Base-by-base conservation (phyloP, 2,329 filamentous ascomycete species). In the Escovopsis sp. region DNA sequence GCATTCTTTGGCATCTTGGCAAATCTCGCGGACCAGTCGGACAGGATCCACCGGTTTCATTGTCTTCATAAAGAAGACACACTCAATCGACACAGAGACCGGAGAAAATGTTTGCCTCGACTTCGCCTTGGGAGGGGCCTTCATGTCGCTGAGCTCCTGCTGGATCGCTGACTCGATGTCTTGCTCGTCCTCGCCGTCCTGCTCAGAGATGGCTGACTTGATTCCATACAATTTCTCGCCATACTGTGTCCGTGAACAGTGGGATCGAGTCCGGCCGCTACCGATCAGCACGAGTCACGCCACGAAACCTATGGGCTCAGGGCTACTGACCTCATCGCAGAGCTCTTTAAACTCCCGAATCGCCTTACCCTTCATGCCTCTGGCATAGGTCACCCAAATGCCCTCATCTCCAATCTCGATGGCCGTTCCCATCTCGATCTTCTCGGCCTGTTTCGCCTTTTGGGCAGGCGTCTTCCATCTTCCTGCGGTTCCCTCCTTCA, bases 331-430 rank as follows among this genome's bases (percentile, higher is more conserved):
- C 64, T 81, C 71, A 35, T 79, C 69, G 52, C 85, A 81, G 16
- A 87, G 62, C 44, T 71, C 61, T 43, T 67, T 68, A 47, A 87
- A 68, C 56, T 89, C 84, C 39, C 69, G 65, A 2, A 81, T 71
- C 12, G 82, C 81, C 58, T 78, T 81, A 35, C 67, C 68, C 59
- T 84, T 81, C 64, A 82, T 80, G 48, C 75, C 74, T 54, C 80
- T 73, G 40, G 80, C 76, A 56, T 81, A 88, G 0, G 83, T 87
- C 25, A 80, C 79, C 81, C 82, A 89, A 44, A 89, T 77, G 5
- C 84, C 84, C 40, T 70, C 66, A 52, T 87, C 81, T 5, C 82
- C 81, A 5, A 79, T 66, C 50, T 83, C 74, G 38, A 87, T 60
- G 11, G 59, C 55, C 33, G 60, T 66, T 34, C 66, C 67, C 48